Conservation (phyloP, 495 filamentous ascomycete species). For the Penicillium diatomitis region DNA sequence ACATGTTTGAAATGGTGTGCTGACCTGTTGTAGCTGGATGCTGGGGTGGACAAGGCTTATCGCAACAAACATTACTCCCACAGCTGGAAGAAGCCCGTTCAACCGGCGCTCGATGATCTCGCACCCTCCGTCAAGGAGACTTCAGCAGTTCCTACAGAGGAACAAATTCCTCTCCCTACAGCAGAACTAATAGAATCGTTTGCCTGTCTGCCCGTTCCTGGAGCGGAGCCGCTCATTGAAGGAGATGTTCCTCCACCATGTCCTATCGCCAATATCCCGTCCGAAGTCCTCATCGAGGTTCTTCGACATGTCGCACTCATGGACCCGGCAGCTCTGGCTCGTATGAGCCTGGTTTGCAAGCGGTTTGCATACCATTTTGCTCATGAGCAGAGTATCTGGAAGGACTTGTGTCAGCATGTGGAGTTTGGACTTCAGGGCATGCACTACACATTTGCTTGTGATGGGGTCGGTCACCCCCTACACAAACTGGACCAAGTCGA, state of each 20-base stretch:
- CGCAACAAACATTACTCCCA: slow-evolving; percentile 78
- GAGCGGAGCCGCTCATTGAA: slow-evolving; percentile 49
- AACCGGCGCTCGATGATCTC: slow-evolving; percentile 47
- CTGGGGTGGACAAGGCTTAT: slow-evolving; percentile 74
- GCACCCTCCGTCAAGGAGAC: slow-evolving; percentile 44
- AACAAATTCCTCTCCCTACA: slow-evolving; percentile 40
- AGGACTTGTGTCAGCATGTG: slow-evolving; percentile 54
- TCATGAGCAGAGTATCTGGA: slow-evolving; percentile 87
- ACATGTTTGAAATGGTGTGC: slow-evolving; percentile 13
- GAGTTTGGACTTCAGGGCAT: slow-evolving; percentile 76
- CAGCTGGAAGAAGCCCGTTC: slow-evolving; percentile 43
- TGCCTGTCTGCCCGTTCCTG: slow-evolving; percentile 53
- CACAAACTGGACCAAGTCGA: slow-evolving; percentile 18
- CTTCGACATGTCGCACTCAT: slow-evolving; percentile 57
- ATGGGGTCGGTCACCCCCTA: slow-evolving; percentile 53
- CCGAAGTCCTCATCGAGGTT: slow-evolving; percentile 73
- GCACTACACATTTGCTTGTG: slow-evolving; percentile 68
- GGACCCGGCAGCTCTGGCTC: slow-evolving; percentile 72
- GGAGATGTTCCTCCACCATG: slow-evolving; percentile 61
- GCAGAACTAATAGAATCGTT: slow-evolving; percentile 70
- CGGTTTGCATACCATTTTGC: slow-evolving; percentile 74
- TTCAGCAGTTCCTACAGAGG: slow-evolving; percentile 37
- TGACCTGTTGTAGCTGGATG: slow-evolving; percentile 54
- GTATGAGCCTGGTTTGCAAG: slow-evolving; percentile 79
- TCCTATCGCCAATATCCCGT: slow-evolving; percentile 66